Percentiles rank a stretch among this genome's conserved stretches.
Evolutionary conservation across 495 filamentous ascomycete species (phyloP).

Genomic region (Neurospora sp.): DNA sequence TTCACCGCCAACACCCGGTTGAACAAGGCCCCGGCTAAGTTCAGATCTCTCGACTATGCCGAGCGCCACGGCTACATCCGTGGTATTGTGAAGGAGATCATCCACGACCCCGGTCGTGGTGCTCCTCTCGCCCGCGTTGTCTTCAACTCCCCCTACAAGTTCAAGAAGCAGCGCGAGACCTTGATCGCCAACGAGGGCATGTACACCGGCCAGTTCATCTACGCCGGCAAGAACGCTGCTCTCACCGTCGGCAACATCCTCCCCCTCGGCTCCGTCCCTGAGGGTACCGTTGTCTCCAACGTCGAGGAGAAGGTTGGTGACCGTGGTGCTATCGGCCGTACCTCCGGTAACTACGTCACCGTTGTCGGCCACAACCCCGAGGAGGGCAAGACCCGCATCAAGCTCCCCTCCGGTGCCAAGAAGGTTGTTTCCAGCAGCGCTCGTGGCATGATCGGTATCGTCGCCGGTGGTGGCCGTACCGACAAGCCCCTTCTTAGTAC

Average conservation of each 20-base stretch:
- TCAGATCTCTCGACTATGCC: slow-evolving; percentile 88
- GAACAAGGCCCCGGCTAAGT: slow-evolving; percentile 75
- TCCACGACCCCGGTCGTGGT: slow-evolving; percentile 97
- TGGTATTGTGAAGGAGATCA: slow-evolving; percentile 95
- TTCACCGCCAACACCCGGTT: slow-evolving; percentile 85
- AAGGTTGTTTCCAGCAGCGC: slow-evolving; percentile 89
- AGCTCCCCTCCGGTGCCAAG: slow-evolving; percentile 97
- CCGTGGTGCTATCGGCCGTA: slow-evolving; percentile 88
- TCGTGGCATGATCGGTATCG: slow-evolving; percentile 98
- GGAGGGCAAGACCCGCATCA: slow-evolving; percentile 98
- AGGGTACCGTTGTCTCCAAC: slow-evolving; percentile 97
- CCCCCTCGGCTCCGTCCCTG: slow-evolving; percentile 82
- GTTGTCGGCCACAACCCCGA: slow-evolving; percentile 98
- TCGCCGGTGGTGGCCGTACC: slow-evolving; percentile 96
- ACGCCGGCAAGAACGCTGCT: slow-evolving; percentile 95
- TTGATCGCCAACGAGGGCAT: slow-evolving; percentile 99
- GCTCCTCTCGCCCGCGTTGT: slow-evolving; percentile 92
- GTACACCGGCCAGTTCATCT: slow-evolving; percentile 99
- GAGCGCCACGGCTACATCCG: slow-evolving; percentile 96
- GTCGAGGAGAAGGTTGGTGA: slow-evolving; percentile 99
- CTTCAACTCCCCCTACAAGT: slow-evolving; percentile 88
- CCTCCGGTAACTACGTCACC: slow-evolving; percentile 98
- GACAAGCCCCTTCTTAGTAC: slow-evolving; percentile 95
- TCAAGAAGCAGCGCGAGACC: slow-evolving; percentile 83
- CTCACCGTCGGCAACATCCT: slow-evolving; percentile 96